Base-by-base conservation (phyloP, 108 stramenopile species). In the Nitzschia putrida region DNA sequence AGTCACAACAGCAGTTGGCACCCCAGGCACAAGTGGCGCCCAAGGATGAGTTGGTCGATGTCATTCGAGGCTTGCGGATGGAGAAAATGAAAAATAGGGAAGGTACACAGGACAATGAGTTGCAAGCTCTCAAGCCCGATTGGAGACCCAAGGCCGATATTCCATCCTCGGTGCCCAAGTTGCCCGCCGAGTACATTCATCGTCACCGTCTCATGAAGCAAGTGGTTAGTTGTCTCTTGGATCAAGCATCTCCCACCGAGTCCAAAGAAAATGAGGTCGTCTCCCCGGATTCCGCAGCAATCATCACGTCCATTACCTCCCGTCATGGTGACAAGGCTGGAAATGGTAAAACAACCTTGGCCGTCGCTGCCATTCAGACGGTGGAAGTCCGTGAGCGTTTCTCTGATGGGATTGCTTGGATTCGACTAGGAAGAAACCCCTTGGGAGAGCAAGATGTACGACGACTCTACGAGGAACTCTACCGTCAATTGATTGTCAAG, bases 371-470 rank as follows among this genome's bases (percentile, higher is more conserved):
- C 5, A 91, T 93, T 69, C 92, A 93, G 60, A 88, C 89, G 34
- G 89, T 93, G 22, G 92, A 93, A 63, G 87, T 93, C 1, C 69
- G 92, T 18, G 92, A 93, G 66, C 86, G 88, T n/a, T 93, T 93
- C 56, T 77, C 77, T 6, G 89, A 93, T 74, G 92, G 92, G n/a
- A 93, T 93, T 69, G 89, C 88, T 8, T 93, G 92, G 92, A 76
- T 93, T 44, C 85, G 89, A 53, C 73, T 93, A 16, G 92, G 92
- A 8, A 71, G 88, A 47, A 83, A 71, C 3, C 84, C 92, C 10
- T 76, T 93, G 57, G 66, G 76, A n/a, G 92, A 93, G 21, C 66
- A 78, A 63, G 92, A 93, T 68, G 73, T 93, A 53, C 84, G 92
- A 22, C 67, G 92, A 12, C 57, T 93, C 57, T 93, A 93, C 78